Percentiles rank a stretch among this genome's conserved stretches.
These are phyloP conservation scores for Calonectria pauciramosa DNA, from an alignment of 2,329 filamentous ascomycete species.

Conservation along the genomic window DNA sequence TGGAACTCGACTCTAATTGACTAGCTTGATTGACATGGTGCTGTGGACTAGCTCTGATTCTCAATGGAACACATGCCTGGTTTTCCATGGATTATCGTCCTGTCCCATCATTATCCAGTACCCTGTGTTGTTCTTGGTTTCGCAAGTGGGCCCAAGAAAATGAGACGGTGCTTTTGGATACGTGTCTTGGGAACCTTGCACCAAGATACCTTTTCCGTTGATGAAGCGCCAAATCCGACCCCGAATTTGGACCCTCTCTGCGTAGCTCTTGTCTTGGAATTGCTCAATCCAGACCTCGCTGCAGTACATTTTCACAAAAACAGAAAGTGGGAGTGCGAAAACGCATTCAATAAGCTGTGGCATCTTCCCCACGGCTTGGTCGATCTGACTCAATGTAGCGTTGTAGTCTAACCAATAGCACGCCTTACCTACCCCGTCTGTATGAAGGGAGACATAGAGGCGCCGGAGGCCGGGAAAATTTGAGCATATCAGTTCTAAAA, in stretches of 20 bases:
- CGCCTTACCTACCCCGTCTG: not conserved
- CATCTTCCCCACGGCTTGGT: not conserved
- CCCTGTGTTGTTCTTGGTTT: not conserved
- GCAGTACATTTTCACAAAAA: not conserved
- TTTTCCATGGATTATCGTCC: not conserved
- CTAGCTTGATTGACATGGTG: not conserved
- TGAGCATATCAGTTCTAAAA: not conserved
- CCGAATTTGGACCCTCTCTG: not conserved
- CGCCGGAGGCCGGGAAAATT: not conserved
- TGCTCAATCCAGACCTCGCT: not conserved
- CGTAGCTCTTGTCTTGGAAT: not conserved
- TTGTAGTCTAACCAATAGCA: not conserved
- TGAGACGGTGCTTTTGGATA: not conserved
- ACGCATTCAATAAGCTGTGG: not conserved
- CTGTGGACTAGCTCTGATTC: not conserved
- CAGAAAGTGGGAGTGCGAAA: not conserved
- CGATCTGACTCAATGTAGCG: not conserved
- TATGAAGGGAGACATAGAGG: not conserved
- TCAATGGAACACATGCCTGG: not conserved
- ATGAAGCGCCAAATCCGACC: not conserved
- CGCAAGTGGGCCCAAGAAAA: not conserved
- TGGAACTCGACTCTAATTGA: too few relatives aligned
- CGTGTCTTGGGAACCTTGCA: not conserved
- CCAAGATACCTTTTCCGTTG: not conserved
- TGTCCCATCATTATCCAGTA: not conserved